Conservation (phyloP, 2,329 filamentous ascomycete species). For the Pezicula radicicola region DNA sequence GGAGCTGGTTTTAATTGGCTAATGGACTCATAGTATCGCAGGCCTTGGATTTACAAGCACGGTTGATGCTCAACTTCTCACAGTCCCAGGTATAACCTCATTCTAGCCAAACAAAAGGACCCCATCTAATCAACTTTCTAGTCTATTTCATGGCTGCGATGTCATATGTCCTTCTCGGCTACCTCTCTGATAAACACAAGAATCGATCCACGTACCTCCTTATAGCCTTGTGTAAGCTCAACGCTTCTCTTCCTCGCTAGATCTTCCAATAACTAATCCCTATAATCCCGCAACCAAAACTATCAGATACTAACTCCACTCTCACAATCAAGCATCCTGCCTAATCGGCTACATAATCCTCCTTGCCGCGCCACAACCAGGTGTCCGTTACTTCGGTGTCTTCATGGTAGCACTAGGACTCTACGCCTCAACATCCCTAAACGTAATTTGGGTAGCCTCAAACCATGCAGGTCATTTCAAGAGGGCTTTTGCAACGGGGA, state of each 20-base stretch:
- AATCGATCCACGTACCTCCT: slow-evolving; percentile 1
- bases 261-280: no score
- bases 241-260: no score
- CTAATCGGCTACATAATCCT: slow-evolving; percentile 2
- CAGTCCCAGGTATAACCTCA: not conserved
- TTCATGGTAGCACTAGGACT: slow-evolving; percentile 1
- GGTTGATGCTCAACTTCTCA: slow-evolving; percentile 1
- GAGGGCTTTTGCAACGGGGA: not conserved
- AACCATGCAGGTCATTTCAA: slow-evolving; percentile 2
- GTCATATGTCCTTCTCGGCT: not conserved
- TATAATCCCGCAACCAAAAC: no score
- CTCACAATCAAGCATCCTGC: not conserved
- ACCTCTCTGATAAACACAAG: not conserved
- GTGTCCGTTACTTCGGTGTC: slow-evolving; percentile 2
- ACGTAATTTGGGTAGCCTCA: not conserved
- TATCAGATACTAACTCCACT: no score
- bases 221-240: not conserved
- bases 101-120: not conserved
- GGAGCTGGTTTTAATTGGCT: not conserved
- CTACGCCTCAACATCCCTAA: slow-evolving; percentile 2
- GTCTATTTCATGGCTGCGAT: slow-evolving; percentile 2
- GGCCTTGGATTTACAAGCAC: slow-evolving; percentile 3
- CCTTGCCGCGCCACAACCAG: not conserved
- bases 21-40: not conserved
- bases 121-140: not conserved